Base-by-base conservation (phyloP, 2,329 filamentous ascomycete genomes). In the Colletotrichum spaethianum region DNA sequence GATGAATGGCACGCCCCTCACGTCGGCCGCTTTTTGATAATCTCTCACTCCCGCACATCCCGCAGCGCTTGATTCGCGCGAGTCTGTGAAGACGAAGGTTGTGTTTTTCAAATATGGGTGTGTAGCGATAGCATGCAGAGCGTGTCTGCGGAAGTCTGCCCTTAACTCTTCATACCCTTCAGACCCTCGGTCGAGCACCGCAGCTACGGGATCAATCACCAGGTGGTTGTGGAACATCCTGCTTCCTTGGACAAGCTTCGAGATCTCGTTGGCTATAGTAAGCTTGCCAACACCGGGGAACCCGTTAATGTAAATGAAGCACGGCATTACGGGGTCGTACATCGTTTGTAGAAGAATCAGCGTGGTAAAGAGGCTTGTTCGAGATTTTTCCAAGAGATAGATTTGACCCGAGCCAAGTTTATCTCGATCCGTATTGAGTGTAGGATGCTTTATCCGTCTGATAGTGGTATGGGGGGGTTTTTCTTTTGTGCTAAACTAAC, bases 231-330 rank as follows among this genome's bases (percentile, higher is more conserved):
- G 76, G 73, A 77, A 74, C 56, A 80, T 66, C 36, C 75, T 73
- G 14, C 78, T 75, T 23, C 61, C 56, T 0, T 75, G 74, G 7
- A 81, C 55, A 40, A 78, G 74, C 36, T 74, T 76, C 44, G 76
- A 72, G 5, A 80, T 70, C 57, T 79, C 79, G 11, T 74, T 76
- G 0, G 79, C 79, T 26, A 80, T 70, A 8, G 79, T 79, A 36
- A 79, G 74, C 68, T 81, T 80, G 59, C 79, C 79, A 33, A 79
- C 75, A 38, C 77, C 79, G 14, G 79, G 78, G 64, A 78, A 78
- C 50, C 79, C 79, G 67, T 80, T 79, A 72, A 80, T 79, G 75
- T 79, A 80, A 52, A 81, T 76, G 55, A 73, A 75, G 12, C 60
- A 40, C 20, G 52, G 40, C 64, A 74, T 69, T 64, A 20, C 20